Conservation (phyloP, 345 rosid species). For the Eucalyptus guilfoylei region DNA sequence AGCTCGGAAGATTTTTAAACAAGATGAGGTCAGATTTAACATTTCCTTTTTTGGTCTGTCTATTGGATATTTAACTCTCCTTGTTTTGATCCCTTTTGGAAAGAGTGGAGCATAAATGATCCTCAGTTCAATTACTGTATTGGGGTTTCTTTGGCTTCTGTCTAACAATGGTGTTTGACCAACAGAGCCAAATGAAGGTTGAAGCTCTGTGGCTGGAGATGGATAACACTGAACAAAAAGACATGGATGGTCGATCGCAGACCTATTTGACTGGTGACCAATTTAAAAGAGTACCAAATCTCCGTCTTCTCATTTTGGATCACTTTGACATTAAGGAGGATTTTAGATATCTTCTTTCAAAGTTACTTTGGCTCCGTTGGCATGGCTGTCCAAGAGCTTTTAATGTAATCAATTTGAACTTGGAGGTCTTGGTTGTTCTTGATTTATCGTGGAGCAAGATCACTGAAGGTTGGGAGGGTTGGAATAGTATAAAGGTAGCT, state of each 20-base stretch:
- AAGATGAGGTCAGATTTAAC: background rate
- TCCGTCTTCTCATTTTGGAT: background rate
- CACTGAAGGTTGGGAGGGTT: background rate
- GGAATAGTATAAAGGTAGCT: background rate
- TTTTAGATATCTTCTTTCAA: accelerated
- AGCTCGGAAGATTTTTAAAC: background rate
- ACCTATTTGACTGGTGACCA: too few species aligned
- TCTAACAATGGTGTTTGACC: background rate
- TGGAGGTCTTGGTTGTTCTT: background rate
- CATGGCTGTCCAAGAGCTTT: background rate
- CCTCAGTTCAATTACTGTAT: background rate
- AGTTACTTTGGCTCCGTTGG: background rate
- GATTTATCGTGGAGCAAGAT: background rate
- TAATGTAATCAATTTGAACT: background rate
- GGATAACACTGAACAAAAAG: background rate
- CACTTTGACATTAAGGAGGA: accelerated
- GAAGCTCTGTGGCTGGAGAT: background rate
- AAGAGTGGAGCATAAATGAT: background rate
- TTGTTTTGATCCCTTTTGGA: background rate
- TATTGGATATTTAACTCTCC: background rate
- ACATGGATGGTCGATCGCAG: background rate
- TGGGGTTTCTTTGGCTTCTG: accelerated
- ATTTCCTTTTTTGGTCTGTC: too few species aligned
- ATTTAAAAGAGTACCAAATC: too few species aligned
- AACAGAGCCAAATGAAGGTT: accelerated